phyloP scores from a whole-genome alignment of 371 early-diverging fungal genomes.

The Quaeritorhiza haematococci region DNA sequence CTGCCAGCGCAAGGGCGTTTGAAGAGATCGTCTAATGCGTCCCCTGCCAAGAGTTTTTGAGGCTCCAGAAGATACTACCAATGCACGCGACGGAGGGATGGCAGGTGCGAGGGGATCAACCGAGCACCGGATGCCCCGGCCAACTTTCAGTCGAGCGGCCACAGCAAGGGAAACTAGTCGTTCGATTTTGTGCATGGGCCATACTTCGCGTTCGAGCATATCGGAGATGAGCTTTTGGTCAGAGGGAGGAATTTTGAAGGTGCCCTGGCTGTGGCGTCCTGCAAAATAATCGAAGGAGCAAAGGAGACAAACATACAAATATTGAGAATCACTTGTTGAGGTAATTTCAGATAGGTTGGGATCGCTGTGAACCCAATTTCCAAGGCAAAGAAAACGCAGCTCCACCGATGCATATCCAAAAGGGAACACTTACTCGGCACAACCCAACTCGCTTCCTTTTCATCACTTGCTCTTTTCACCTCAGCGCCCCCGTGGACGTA shows the following conservation, averaged over 20 bases:
- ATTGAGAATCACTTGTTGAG: neutral
- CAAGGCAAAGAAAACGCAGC: neutral
- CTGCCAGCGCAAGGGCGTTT: neutral
- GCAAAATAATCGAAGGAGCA: neutral
- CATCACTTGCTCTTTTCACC: too few species aligned
- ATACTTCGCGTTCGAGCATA: constrained; percentile 14
- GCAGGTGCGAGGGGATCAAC: neutral
- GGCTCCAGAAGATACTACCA: neutral
- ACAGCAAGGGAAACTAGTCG: constrained; percentile 26
- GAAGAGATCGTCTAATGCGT: neutral
- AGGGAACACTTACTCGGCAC: too few species aligned
- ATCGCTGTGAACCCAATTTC: neutral
- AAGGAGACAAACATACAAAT: neutral
- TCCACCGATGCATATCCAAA: neutral
- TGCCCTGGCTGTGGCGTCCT: neutral
- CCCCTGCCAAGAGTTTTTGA: neutral
- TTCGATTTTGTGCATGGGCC: constrained; percentile 15
- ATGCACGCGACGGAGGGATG: neutral
- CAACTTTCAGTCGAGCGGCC: neutral
- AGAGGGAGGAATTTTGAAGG: neutral
- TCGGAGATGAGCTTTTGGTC: neutral
- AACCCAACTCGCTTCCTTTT: too few species aligned
- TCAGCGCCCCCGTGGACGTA: too few species aligned
- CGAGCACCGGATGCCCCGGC: neutral
- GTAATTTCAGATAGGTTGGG: neutral